Percentiles rank a stretch among this genome's conserved stretches.
Evolutionary conservation across 202 grass and related monocot genomes (phyloP).

Genomic region (Alloteropsis angusta): DNA sequence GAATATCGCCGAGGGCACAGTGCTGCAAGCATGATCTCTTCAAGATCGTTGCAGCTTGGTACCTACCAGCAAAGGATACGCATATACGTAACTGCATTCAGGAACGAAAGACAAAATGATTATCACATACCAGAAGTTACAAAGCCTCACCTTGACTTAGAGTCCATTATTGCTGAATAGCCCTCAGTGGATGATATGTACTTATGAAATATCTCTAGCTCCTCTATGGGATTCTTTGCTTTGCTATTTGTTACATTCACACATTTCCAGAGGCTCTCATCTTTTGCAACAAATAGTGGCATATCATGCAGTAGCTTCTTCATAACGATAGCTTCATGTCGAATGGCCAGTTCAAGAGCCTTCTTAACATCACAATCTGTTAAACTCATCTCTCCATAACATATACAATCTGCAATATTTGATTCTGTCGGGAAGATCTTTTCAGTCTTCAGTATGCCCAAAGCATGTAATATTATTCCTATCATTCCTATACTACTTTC

Average conservation of each 20-base stretch:
- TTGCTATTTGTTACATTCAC: slow-evolving; percentile 61
- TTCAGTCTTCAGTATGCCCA: slow-evolving; percentile 46
- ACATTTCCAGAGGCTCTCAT: slow-evolving; percentile 58
- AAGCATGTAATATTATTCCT: slow-evolving; percentile 38
- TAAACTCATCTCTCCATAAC: slow-evolving; percentile 48
- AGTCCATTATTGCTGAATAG: slow-evolving; percentile 34
- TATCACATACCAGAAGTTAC: not conserved
- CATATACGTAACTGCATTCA: not conserved
- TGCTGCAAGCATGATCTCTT: slow-evolving; percentile 62
- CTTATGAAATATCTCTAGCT: slow-evolving; percentile 28
- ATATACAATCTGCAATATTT: slow-evolving; percentile 76
- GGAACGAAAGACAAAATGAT: slow-evolving; percentile 5
- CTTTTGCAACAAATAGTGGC: slow-evolving; percentile 60
- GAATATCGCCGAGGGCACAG: slow-evolving; percentile 50
- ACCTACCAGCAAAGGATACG: slow-evolving; percentile 39
- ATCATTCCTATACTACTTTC: slow-evolving; percentile 35
- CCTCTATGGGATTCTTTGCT: slow-evolving; percentile 41
- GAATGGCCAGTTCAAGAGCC: slow-evolving; percentile 44
- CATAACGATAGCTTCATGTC: slow-evolving; percentile 43
- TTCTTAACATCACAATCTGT: slow-evolving; percentile 51
- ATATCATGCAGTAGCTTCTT: slow-evolving; percentile 48
- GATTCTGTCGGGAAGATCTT: slow-evolving; percentile 60
- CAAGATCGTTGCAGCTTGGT: slow-evolving; percentile 65
- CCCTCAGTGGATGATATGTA: slow-evolving; percentile 45
- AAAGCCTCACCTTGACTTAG: slow-evolving; percentile 47